Percentiles rank a stretch among this genome's conserved stretches.
Evolutionary conservation across 2,329 filamentous ascomycete genomes (phyloP).

Genomic region (Talaromyces atroroseus): DNA sequence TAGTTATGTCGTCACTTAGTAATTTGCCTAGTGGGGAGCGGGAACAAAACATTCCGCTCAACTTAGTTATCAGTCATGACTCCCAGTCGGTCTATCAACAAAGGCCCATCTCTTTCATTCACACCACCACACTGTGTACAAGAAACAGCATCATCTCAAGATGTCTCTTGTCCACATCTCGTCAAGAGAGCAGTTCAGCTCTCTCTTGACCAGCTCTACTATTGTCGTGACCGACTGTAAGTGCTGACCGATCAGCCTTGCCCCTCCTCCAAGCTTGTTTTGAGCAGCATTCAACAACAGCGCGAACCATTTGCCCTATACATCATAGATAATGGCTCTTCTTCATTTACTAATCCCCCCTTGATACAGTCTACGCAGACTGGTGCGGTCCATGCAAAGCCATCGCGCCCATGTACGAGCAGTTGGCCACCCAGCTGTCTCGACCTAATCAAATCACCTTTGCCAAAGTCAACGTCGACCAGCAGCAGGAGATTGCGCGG

Average conservation of each 20-base stretch:
- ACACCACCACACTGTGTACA: not conserved
- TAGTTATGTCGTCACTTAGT: slow-evolving; percentile 7
- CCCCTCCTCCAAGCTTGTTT: not conserved
- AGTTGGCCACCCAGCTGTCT: slow-evolving; percentile 66
- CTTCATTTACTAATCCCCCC: not conserved
- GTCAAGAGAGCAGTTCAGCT: slow-evolving; percentile 62
- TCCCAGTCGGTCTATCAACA: not conserved
- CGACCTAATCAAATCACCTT: slow-evolving; percentile 71
- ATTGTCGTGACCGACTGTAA: slow-evolving; percentile 87
- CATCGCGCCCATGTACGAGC: slow-evolving; percentile 77
- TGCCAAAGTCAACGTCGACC: slow-evolving; percentile 78
- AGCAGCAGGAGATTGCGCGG: slow-evolving; percentile 65
- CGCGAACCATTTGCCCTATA: not conserved
- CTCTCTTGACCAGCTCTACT: slow-evolving; percentile 63
- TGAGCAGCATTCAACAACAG: not conserved
- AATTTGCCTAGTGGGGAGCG: not conserved
- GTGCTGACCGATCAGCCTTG: slow-evolving; percentile 31
- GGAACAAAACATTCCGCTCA: not conserved
- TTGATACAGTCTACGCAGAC: slow-evolving; percentile 68
- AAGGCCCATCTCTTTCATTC: not conserved
- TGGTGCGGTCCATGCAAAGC: slow-evolving; percentile 81
- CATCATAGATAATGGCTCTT: not conserved
- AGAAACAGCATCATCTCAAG: slow-evolving; percentile 10
- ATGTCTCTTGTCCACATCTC: slow-evolving; percentile 50
- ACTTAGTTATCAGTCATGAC: not conserved